Percentiles rank a stretch among this genome's conserved stretches.
These are phyloP conservation scores for Citeromyces hawaiiensis DNA, from an alignment of 1,139 yeast species.

Conservation along the genomic window DNA sequence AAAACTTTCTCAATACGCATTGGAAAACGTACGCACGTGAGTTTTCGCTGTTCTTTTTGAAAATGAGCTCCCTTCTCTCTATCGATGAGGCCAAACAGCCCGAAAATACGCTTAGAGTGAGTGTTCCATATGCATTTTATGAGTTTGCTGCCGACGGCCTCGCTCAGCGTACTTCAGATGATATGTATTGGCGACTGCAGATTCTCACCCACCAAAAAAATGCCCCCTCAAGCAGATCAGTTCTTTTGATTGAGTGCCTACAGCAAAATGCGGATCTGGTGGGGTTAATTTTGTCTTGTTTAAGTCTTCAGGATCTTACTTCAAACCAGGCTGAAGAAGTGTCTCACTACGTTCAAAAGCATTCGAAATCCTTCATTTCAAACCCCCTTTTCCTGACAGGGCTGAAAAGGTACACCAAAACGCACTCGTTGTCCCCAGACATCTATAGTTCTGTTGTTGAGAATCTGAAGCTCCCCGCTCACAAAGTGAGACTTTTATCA, in stretches of 20 bases:
- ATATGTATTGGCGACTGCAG: neutral
- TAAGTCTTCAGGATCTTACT: neutral
- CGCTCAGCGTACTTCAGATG: neutral
- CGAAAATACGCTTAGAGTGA: neutral
- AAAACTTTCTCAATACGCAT: slow-evolving; percentile 29
- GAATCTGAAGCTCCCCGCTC: slow-evolving; percentile 32
- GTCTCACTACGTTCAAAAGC: slow-evolving; percentile 6
- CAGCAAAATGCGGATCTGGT: neutral
- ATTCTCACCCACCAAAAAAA: neutral
- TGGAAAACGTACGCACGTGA: slow-evolving; percentile 20
- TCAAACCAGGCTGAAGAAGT: slow-evolving; percentile 3
- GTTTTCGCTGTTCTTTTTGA: slow-evolving; percentile 29
- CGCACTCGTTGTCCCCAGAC: neutral
- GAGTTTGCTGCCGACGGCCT: neutral
- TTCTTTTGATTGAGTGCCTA: neutral
- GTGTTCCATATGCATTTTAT: neutral
- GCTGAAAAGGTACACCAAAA: neutral
- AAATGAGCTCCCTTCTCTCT: neutral
- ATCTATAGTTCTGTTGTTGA: slow-evolving; percentile 9
- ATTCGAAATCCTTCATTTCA: slow-evolving; percentile 5
- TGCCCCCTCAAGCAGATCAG: neutral
- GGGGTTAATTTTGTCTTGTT: neutral
- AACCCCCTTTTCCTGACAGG: neutral
- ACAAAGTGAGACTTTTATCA: slow-evolving; percentile 30
- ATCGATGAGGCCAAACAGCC: neutral